Conservation (phyloP, 2,329 filamentous ascomycete species). For the Metarhizium sp. region DNA sequence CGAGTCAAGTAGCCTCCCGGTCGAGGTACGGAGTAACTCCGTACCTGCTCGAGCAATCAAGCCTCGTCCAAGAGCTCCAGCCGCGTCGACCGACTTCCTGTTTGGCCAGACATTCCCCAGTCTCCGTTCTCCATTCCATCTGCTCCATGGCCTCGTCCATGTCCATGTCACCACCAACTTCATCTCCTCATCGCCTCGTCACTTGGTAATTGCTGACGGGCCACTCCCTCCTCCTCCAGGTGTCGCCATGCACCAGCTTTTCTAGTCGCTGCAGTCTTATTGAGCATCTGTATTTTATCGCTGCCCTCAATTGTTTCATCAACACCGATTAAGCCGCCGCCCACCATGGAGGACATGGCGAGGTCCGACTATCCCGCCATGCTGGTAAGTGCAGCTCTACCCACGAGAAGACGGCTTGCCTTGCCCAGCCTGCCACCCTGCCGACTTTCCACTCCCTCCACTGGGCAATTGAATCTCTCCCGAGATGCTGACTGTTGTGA, state of each 20-base stretch:
- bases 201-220: constrained; percentile 8
- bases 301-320: background rate
- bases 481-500: background rate
- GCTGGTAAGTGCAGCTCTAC: constrained; percentile 57
- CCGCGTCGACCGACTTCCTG: background rate
- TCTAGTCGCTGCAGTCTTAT: constrained; percentile 7
- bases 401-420: background rate
- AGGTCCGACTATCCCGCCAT: constrained; percentile 88
- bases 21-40: too few relatives aligned
- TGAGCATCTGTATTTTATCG: constrained; percentile 18
- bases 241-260: constrained; percentile 12
- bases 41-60: too few relatives aligned
- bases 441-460: background rate
- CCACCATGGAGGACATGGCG: constrained; percentile 66
- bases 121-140: background rate
- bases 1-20: background rate
- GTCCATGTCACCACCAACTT: constrained; percentile 1
- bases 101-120: background rate
- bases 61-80: background rate
- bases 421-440: constrained; percentile 4
- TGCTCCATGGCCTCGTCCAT: background rate
- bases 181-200: constrained; percentile 2
- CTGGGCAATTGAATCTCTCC: constrained; percentile 5
- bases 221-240: constrained; percentile 3
- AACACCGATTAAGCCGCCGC: background rate